Percentiles rank a stretch among this genome's conserved stretches.
phyloP scores from a whole-genome alignment of 805 yeast species.

The Myxozyma kluyveri region DNA sequence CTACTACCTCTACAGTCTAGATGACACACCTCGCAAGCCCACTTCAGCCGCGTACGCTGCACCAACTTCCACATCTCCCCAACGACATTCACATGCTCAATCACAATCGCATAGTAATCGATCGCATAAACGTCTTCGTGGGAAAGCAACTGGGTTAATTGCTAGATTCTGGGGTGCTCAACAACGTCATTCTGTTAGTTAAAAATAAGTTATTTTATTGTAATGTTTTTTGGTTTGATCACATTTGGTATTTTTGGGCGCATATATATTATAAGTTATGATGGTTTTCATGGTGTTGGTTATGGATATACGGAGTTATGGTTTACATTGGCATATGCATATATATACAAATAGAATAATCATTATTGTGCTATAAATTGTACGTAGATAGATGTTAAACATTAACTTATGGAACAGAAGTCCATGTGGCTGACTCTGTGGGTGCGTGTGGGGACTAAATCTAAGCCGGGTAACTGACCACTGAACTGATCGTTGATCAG shows the following conservation, averaged over 20 bases:
- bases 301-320: not conserved
- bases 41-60: not conserved
- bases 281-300: no score
- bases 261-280: not conserved
- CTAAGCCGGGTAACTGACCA: no score
- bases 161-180: constrained; percentile 29
- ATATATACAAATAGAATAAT: not conserved
- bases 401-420: no score
- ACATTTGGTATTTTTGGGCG: not conserved
- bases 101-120: not conserved
- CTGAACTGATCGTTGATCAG: no score
- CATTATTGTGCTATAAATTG: not conserved
- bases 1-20: constrained; percentile 4
- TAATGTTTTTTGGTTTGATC: not conserved
- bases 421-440: no score
- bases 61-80: not conserved
- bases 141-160: constrained; percentile 25
- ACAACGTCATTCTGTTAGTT: not conserved
- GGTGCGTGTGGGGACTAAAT: no score
- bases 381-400: no score
- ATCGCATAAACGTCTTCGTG: constrained; percentile 12
- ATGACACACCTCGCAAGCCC: constrained; percentile 5
- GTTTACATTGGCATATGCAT: not conserved
- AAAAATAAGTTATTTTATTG: not conserved
- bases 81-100: not conserved